phyloP scores from a whole-genome alignment of 2,329 filamentous ascomycete species.

The Tolypocladium inflatum region DNA sequence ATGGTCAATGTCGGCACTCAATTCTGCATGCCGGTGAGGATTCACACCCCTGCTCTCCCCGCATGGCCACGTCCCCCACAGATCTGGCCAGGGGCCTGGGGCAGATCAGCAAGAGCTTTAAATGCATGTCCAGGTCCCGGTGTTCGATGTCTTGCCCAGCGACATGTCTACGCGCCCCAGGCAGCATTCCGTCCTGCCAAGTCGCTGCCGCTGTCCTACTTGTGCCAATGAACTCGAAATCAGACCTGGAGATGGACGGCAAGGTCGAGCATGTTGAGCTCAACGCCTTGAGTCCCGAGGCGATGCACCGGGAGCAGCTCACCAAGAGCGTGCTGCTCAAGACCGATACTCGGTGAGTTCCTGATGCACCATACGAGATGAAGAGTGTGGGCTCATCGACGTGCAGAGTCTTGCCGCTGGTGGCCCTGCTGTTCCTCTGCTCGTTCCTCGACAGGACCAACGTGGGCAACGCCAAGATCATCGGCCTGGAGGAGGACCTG shows the following conservation, averaged over 20 bases:
- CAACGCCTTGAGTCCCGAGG: constrained; percentile 4
- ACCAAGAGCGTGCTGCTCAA: constrained; percentile 17
- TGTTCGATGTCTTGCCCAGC: neutral
- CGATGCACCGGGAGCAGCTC: constrained; percentile 6
- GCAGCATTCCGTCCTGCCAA: neutral
- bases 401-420: constrained; percentile 47
- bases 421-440: constrained; percentile 57
- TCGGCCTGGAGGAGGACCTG: constrained; percentile 50
- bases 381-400: neutral
- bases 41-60: neutral
- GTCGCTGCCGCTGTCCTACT: neutral
- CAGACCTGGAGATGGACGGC: constrained; percentile 4
- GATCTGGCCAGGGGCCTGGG: neutral
- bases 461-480: constrained; percentile 60
- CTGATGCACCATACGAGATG: neutral
- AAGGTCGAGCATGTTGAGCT: constrained; percentile 12
- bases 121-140: neutral
- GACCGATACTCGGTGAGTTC: constrained; percentile 14
- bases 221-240: constrained; percentile 3
- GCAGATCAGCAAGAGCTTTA: neutral
- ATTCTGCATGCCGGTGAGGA: neutral
- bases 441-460: constrained; percentile 62
- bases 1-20: neutral
- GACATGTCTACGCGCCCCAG: neutral
- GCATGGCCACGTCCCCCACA: neutral